A percentile compares a stretch with the other conserved stretches of the same genome.
These are phyloP conservation scores for Metschnikowia koreensis DNA, from an alignment of 805 yeast species.

Conservation along the genomic window DNA sequence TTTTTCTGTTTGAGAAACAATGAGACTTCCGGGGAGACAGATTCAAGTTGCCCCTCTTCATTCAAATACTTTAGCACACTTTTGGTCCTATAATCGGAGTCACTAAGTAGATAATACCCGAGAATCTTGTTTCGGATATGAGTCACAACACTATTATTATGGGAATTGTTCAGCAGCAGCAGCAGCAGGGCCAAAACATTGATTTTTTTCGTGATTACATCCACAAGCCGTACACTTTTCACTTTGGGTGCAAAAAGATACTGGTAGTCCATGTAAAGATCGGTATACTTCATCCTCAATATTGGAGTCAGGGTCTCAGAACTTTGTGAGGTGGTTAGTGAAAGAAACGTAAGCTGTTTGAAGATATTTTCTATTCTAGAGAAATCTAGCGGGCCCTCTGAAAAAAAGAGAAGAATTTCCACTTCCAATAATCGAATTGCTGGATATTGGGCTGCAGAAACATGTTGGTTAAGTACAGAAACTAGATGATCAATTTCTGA, in stretches of 20 bases:
- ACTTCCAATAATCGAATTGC: constrained; percentile 4
- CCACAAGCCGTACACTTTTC: constrained; percentile 21
- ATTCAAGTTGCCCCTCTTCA: constrained; percentile 7
- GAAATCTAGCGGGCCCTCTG: neutral
- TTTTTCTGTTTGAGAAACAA: constrained; percentile 12
- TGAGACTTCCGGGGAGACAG: constrained; percentile 1
- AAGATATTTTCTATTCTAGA: constrained; percentile 3
- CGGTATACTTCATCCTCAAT: constrained; percentile 30
- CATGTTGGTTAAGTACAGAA: neutral
- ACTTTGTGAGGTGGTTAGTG: constrained; percentile 9
- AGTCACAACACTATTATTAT: constrained; percentile 7
- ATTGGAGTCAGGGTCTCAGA: constrained; percentile 5
- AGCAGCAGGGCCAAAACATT: constrained; percentile 8
- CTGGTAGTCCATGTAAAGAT: constrained; percentile 34
- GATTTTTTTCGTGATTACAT: constrained; percentile 34
- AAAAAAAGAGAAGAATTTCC: constrained; percentile 13
- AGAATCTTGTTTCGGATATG: constrained; percentile 28
- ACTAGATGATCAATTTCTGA: neutral
- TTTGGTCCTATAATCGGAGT: constrained; percentile 33
- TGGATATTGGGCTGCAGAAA: constrained; percentile 1
- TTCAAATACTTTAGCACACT: constrained; percentile 23
- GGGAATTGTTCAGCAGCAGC: neutral
- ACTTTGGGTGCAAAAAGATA: constrained; percentile 17
- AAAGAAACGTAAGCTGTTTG: constrained; percentile 11
- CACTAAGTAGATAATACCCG: constrained; percentile 30